A percentile compares a stretch with the other conserved stretches of the same genome.
Evolutionary conservation across 192 early-diverging fungal species (phyloP).

Genomic region (Spizellomyces punctatus): DNA sequence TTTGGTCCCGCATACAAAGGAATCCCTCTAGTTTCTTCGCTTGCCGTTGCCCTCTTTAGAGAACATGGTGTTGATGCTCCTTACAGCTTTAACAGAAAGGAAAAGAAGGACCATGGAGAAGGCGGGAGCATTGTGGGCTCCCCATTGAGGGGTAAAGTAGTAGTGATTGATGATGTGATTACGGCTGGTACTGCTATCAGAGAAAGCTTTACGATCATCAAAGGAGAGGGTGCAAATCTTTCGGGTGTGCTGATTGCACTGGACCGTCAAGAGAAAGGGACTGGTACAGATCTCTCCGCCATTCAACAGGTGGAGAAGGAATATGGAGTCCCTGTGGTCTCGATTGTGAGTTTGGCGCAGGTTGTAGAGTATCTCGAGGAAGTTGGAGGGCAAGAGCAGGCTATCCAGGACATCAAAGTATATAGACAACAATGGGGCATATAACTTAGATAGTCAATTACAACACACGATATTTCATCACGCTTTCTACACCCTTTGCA

Average conservation of each 20-base stretch:
- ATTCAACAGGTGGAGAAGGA: slow-evolving; percentile 91
- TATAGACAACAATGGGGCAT: slow-evolving; percentile 88
- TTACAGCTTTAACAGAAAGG: slow-evolving; percentile 97
- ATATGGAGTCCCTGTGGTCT: slow-evolving; percentile 76
- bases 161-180: slow-evolving; percentile 97
- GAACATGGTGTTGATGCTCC: slow-evolving; percentile 68
- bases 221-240: slow-evolving; percentile 67
- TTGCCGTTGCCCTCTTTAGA: slow-evolving; percentile 74
- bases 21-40: slow-evolving; percentile 86
- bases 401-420: slow-evolving; percentile 70
- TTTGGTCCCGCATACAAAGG: slow-evolving; percentile 99
- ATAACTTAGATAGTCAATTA: background rate
- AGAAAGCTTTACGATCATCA: slow-evolving; percentile 84
- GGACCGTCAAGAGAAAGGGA: slow-evolving; percentile 84
- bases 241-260: slow-evolving; percentile 90
- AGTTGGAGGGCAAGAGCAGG: slow-evolving; percentile 62
- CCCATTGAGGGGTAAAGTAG: slow-evolving; percentile 65
- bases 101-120: slow-evolving; percentile 98
- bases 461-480: too few relatives aligned
- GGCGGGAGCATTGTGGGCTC: slow-evolving; percentile 95
- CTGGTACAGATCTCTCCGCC: slow-evolving; percentile 72
- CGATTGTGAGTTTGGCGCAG: slow-evolving; percentile 83
- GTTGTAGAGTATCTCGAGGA: slow-evolving; percentile 88
- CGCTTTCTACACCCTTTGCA: too few relatives aligned
- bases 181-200: slow-evolving; percentile 99